A percentile compares a stretch with the other conserved stretches of the same genome.
phyloP scores from a whole-genome alignment of 495 filamentous ascomycete genomes.

The Polyplosphaeria fusca region DNA sequence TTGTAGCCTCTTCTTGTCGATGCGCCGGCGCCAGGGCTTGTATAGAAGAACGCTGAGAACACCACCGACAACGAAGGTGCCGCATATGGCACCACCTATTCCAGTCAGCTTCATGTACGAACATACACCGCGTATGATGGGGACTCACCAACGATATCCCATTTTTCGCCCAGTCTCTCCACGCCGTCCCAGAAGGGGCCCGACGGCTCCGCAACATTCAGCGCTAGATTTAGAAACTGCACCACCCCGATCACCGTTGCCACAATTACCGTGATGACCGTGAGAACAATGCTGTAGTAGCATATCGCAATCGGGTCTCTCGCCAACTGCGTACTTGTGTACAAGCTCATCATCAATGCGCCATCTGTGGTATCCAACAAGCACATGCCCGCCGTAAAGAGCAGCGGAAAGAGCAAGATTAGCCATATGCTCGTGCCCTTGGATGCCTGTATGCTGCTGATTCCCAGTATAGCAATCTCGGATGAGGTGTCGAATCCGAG shows the following conservation, averaged over 20 bases:
- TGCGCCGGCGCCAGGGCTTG: constrained; percentile 67
- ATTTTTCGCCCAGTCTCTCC: constrained; percentile 68
- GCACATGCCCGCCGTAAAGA: constrained; percentile 96
- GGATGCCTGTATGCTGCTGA: constrained; percentile 78
- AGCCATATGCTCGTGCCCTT: constrained; percentile 89
- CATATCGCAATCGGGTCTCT: constrained; percentile 80
- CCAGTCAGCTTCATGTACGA: constrained; percentile 2
- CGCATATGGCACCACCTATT: constrained; percentile 66
- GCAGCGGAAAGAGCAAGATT: constrained; percentile 84
- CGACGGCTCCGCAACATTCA: constrained; percentile 67
- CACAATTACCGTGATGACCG: constrained; percentile 80
- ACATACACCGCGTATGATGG: neutral
- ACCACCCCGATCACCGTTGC: constrained; percentile 81
- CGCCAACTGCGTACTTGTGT: constrained; percentile 71
- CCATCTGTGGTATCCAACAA: constrained; percentile 86
- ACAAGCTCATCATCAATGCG: constrained; percentile 91
- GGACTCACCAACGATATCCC: constrained; percentile 70
- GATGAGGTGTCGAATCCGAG: constrained; percentile 94
- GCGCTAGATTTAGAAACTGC: constrained; percentile 72
- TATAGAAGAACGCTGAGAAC: constrained; percentile 68
- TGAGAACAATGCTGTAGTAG: constrained; percentile 92
- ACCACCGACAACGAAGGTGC: constrained; percentile 75
- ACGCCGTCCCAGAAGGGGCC: constrained; percentile 89
- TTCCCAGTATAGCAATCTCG: constrained; percentile 88
- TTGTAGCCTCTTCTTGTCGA: constrained; percentile 45